A percentile compares a stretch with the other conserved stretches of the same genome.
phyloP scores from a whole-genome alignment of 78 protist genomes.

The slime mould (Dictyostelium discoideum) region DNA sequence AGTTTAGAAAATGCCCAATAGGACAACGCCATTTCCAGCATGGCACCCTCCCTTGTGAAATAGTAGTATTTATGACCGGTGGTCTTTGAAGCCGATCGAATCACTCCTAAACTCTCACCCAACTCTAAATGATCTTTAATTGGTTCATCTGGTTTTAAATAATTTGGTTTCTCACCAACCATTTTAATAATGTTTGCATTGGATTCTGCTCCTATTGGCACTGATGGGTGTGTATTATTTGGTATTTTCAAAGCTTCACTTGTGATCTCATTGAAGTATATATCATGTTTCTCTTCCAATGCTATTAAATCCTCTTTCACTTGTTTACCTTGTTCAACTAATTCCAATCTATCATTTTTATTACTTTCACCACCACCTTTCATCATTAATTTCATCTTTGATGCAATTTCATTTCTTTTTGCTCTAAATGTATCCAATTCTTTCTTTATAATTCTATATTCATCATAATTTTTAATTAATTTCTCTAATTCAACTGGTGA shows the following conservation, averaged over 20 bases:
- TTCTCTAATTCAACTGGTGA: conserved; percentile 1
- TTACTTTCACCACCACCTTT: neutral
- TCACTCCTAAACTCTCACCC: conserved; percentile 10
- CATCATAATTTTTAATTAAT: conserved; percentile 19
- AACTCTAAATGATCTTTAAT: conserved; percentile 62
- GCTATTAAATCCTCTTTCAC: neutral
- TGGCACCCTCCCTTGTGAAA: conserved; percentile 64
- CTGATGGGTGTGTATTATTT: conserved; percentile 64
- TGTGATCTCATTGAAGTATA: neutral
- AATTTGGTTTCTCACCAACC: conserved; percentile 40
- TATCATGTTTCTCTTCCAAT: conserved; percentile 29
- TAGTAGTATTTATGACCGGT: conserved; percentile 70
- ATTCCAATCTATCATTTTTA: neutral
- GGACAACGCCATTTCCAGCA: conserved; percentile 82
- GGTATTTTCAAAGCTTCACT: conserved; percentile 70
- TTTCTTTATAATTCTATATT: conserved; percentile 26
- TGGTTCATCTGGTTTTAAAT: neutral
- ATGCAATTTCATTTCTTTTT: conserved; percentile 43
- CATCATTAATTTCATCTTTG: conserved; percentile 1
- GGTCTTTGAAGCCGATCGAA: conserved; percentile 28
- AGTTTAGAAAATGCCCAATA: conserved; percentile 68
- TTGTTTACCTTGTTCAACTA: conserved; percentile 49
- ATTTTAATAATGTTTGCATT: neutral
- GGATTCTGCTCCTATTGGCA: conserved; percentile 43
- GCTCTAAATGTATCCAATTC: conserved; percentile 31